Evolutionary conservation across 352 stramenopile species (phyloP).

Genomic region (Peronospora belbahrii): DNA sequence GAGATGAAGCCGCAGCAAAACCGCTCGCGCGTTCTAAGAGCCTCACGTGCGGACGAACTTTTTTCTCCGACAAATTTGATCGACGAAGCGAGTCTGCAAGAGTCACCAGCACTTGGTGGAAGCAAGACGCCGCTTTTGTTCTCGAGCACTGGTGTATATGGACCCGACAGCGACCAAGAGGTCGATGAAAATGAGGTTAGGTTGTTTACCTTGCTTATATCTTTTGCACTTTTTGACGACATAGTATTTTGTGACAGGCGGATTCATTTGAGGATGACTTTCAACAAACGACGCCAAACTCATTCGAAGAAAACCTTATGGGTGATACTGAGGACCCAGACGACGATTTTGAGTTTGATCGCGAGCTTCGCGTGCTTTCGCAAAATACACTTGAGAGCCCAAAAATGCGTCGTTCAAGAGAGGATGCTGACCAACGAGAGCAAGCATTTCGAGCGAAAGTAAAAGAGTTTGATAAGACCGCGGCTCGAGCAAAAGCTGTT

Average conservation of each 20-base stretch:
- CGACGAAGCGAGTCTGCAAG: slow-evolving; percentile 63
- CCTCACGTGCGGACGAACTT: slow-evolving; percentile 50
- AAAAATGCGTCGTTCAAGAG: slow-evolving; percentile 36
- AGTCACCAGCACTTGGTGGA: slow-evolving; percentile 52
- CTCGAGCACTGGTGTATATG: slow-evolving; percentile 50
- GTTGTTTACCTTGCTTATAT: background rate
- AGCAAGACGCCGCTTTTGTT: slow-evolving; percentile 47
- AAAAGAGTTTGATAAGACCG: slow-evolving; percentile 40
- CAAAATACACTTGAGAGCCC: slow-evolving; percentile 50
- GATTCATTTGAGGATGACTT: slow-evolving; percentile 81
- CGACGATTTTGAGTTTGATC: slow-evolving; percentile 87
- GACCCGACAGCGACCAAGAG: slow-evolving; percentile 79
- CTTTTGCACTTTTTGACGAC: background rate
- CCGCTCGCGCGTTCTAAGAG: slow-evolving; percentile 46
- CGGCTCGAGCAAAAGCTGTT: slow-evolving; percentile 49
- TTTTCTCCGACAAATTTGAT: slow-evolving; percentile 70
- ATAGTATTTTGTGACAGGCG: slow-evolving; percentile 22
- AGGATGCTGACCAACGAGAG: slow-evolving; percentile 34
- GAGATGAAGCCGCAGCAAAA: slow-evolving; percentile 81
- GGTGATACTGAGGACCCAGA: slow-evolving; percentile 75
- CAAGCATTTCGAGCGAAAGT: slow-evolving; percentile 43
- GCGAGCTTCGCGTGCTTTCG: slow-evolving; percentile 39
- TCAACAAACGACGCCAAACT: slow-evolving; percentile 48
- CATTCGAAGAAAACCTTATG: slow-evolving; percentile 70
- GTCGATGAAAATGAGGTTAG: slow-evolving; percentile 76